phyloP scores from a whole-genome alignment of 1,139 yeast genomes.

The Pichia sp. region DNA sequence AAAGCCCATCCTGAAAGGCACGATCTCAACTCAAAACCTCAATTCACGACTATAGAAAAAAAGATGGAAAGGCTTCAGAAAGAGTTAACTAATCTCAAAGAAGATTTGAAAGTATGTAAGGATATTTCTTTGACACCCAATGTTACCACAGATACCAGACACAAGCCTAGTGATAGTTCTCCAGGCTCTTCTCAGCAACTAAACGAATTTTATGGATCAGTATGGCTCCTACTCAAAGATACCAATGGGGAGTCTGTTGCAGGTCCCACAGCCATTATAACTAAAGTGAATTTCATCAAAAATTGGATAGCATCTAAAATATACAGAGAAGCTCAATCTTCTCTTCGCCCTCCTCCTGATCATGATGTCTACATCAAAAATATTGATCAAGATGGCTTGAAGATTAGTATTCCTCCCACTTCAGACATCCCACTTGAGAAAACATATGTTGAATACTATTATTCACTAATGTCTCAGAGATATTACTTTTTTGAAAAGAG shows the following conservation, averaged over 20 bases:
- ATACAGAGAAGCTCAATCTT: neutral
- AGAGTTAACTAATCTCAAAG: neutral
- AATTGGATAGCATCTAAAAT: neutral
- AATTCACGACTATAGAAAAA: neutral
- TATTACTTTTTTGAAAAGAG: neutral
- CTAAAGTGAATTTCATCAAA: neutral
- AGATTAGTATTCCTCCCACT: neutral
- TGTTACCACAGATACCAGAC: too few relatives aligned
- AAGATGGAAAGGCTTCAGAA: neutral
- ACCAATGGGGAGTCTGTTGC: neutral
- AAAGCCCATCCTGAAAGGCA: neutral
- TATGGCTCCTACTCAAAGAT: neutral
- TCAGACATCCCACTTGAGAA: neutral
- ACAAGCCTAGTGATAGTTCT: neutral
- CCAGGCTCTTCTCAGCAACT: neutral
- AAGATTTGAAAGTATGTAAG: neutral
- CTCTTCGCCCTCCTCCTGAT: neutral
- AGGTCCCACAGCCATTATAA: neutral
- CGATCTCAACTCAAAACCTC: neutral
- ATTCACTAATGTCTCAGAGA: neutral
- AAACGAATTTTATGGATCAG: neutral
- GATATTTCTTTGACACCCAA: neutral
- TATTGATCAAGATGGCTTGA: neutral
- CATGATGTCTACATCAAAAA: neutral
- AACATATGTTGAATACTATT: neutral